Conservation (phyloP, 2,329 filamentous ascomycete species). For the Metarhizium sp. region DNA sequence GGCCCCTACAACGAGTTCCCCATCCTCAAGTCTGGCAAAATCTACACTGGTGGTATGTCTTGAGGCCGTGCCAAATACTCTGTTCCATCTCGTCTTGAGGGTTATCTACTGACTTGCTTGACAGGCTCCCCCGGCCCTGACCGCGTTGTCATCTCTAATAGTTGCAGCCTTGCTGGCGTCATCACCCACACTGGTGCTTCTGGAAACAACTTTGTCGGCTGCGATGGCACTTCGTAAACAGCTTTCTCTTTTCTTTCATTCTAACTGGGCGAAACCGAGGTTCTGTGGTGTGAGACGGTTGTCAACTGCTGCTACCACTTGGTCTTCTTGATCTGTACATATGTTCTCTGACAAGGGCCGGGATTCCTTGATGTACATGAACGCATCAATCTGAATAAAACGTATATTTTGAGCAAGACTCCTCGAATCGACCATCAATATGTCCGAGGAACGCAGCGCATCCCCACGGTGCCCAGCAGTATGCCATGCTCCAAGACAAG, state of each 20-base stretch:
- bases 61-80: neutral
- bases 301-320: neutral
- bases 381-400: neutral
- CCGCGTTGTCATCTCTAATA: slow-evolving; percentile 50
- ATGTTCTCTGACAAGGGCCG: neutral
- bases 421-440: neutral
- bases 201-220: slow-evolving; percentile 60
- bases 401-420: slow-evolving; percentile 3
- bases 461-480: slow-evolving; percentile 29
- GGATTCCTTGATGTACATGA: neutral
- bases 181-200: slow-evolving; percentile 64
- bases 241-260: too few relatives aligned
- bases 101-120: neutral
- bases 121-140: slow-evolving; percentile 49
- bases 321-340: neutral
- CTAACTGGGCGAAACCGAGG: neutral
- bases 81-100: neutral
- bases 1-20: slow-evolving; percentile 31
- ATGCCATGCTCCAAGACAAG: slow-evolving; percentile 51
- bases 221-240: slow-evolving; percentile 22
- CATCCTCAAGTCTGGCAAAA: slow-evolving; percentile 18
- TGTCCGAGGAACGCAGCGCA: neutral
- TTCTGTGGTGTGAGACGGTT: neutral
- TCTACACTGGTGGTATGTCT: slow-evolving; percentile 27
- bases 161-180: slow-evolving; percentile 47